Base-by-base conservation (phyloP, 2,329 filamentous ascomycete genomes). In the Ceratocystis papillata region DNA sequence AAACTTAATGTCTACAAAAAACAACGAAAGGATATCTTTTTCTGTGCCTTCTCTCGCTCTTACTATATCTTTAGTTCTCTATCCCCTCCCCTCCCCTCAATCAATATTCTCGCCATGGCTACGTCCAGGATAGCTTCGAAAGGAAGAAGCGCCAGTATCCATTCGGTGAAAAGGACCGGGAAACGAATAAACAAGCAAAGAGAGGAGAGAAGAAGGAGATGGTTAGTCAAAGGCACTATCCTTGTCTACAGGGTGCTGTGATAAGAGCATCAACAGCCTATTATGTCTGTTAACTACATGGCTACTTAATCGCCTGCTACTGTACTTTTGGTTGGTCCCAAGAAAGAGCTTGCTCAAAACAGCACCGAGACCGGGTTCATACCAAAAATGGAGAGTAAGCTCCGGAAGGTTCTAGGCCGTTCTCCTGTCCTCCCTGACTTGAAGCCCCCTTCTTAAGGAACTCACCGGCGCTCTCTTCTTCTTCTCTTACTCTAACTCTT, bases 61-160 rank as follows among this genome's bases (percentile, higher is more conserved):
- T n/a, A 28, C 48, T 25, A 8, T 25, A 1, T 25, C 20, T 28
- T 22, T 20, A 37, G 33, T 37, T 37, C 4, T 7, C 46, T 8
- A 10, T 50, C 20, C n/a, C 46, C 17, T 53, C 20, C 22, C 22
- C 22, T 50, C 46, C n/a, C 46, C 17, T 53, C 20, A 25, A 37
- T 53, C 8, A 25, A 37, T 41, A 46, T 41, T 7, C 37, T 22
- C 37, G 22, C 22, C 17, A 10, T 25, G 10, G 20, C 2, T 15
- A 22, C 48, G 20, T 25, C 25, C 8, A 48, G 5, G 15, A 6
- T 20, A 3, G 60, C 2, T 22, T 25, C 17, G 20, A 61, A 48
- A 63, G 44, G 44, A 63, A 63, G 61, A 63, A 50, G 61, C 61
- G 61, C 61, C 44, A 20, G 61, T 48, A 63, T 46, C 3, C 61